Percentiles rank a stretch among this genome's conserved stretches.
Conservation (phyloP, 345 rosid genomes). For the Eucalyptus cloeziana region DNA sequence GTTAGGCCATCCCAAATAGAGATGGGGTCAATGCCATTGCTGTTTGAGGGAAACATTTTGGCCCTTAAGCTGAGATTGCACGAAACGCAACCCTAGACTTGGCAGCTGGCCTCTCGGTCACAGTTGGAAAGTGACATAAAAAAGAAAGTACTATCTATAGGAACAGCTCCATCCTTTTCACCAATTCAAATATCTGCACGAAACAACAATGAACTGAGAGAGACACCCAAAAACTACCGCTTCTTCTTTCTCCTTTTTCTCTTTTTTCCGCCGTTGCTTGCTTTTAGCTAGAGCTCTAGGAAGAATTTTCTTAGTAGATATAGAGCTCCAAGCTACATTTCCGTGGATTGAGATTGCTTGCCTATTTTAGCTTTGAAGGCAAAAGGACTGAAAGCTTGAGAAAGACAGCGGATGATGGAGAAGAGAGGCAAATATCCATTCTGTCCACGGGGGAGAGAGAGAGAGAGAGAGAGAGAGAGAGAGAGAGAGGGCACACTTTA, state of each 20-base stretch:
- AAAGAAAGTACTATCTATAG: neutral
- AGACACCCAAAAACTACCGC: neutral
- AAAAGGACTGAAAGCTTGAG: neutral
- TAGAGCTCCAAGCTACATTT: neutral
- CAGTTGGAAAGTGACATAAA: neutral
- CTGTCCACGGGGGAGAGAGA: neutral
- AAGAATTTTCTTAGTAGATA: neutral
- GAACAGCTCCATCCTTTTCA: neutral
- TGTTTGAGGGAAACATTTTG: slow-evolving; percentile 30
- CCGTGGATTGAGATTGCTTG: neutral
- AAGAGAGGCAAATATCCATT: neutral
- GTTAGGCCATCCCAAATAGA: neutral
- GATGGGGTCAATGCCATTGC: slow-evolving; percentile 1
- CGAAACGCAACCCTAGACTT: neutral
- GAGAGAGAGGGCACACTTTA: neutral
- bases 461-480: neutral
- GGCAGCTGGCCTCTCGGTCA: neutral
- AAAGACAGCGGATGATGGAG: neutral
- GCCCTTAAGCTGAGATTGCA: neutral
- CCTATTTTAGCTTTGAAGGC: neutral
- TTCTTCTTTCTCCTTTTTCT: neutral
- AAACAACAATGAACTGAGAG: neutral
- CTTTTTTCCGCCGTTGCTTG: neutral
- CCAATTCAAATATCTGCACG: neutral
- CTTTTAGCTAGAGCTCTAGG: neutral